Percentiles rank a stretch among this genome's conserved stretches.
phyloP scores from a whole-genome alignment of 306 rosid genomes.

The Leucaena leucocephala region DNA sequence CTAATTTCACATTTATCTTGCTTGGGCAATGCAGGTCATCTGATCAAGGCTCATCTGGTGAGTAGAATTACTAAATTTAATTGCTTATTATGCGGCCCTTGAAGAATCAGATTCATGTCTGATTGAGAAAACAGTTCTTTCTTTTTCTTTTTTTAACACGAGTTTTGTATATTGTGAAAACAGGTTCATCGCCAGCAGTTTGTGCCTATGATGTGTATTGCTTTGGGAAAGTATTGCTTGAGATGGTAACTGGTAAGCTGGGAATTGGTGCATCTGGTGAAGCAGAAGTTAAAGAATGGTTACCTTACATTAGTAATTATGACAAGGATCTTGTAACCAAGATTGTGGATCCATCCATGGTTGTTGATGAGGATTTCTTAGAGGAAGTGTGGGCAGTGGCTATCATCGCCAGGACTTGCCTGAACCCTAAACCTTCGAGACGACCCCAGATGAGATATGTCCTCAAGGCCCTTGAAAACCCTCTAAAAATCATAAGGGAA shows the following conservation, averaged over 20 bases:
- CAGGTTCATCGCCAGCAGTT: conserved; percentile 70
- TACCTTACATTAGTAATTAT: conserved; percentile 69
- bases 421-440: conserved; percentile 83
- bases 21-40: conserved; percentile 61
- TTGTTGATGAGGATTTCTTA: conserved; percentile 84
- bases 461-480: conserved; percentile 91
- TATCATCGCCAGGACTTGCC: conserved; percentile 89
- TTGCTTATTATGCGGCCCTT: conserved; percentile 3
- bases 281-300: conserved; percentile 56
- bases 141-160: conserved; percentile 1
- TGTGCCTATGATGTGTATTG: conserved; percentile 92
- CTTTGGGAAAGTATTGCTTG: conserved; percentile 93
- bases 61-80: conserved; percentile 36
- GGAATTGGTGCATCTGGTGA: conserved; percentile 79
- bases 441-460: conserved; percentile 86
- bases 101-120: neutral
- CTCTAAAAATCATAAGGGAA: conserved; percentile 91
- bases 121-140: neutral
- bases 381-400: conserved; percentile 99
- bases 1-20: conserved; percentile 38
- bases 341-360: conserved; percentile 80
- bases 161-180: conserved; percentile 39
- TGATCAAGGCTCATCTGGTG: conserved; percentile 82
- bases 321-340: conserved; percentile 84
- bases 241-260: conserved; percentile 81